phyloP scores from a whole-genome alignment of 2,329 filamentous ascomycete species.

The Phaeosphaeriaceae sp. region DNA sequence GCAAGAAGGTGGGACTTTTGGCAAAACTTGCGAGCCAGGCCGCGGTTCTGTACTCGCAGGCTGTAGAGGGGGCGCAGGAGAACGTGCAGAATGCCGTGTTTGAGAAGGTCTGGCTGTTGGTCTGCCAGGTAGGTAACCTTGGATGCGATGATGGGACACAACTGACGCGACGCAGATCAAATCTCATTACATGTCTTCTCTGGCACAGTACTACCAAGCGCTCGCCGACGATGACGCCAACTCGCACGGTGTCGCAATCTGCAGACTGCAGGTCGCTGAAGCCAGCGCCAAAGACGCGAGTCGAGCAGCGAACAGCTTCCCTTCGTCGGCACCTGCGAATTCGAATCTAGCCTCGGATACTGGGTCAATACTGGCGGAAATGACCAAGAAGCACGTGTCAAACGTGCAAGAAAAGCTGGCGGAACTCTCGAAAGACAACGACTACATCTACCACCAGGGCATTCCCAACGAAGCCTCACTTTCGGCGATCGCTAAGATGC shows the following conservation, averaged over 20 bases:
- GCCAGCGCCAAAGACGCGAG: constrained; percentile 78
- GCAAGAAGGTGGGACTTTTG: constrained; percentile 89
- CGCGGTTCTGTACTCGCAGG: constrained; percentile 85
- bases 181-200: constrained; percentile 79
- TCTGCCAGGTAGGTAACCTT: constrained; percentile 72
- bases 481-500: constrained; percentile 83
- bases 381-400: constrained; percentile 81
- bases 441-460: constrained; percentile 96
- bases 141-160: not conserved
- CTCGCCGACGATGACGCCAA: constrained; percentile 88
- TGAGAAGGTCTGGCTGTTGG: constrained; percentile 88
- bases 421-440: constrained; percentile 87
- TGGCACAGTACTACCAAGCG: constrained; percentile 94
- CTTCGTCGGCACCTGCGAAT: constrained; percentile 76
- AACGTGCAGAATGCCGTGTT: constrained; percentile 91
- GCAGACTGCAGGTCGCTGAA: constrained; percentile 83
- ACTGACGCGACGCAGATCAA: constrained; percentile 65
- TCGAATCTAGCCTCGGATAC: constrained; percentile 86
- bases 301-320: constrained; percentile 79
- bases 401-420: constrained; percentile 81
- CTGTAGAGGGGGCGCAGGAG: constrained; percentile 87
- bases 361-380: constrained; percentile 74
- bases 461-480: constrained; percentile 86
- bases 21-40: constrained; percentile 94
- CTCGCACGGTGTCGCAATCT: constrained; percentile 83